Percentiles rank a stretch among this genome's conserved stretches.
Evolutionary conservation across 2,329 filamentous ascomycete species (phyloP).

Genomic region (Macroventuria anomochaeta): DNA sequence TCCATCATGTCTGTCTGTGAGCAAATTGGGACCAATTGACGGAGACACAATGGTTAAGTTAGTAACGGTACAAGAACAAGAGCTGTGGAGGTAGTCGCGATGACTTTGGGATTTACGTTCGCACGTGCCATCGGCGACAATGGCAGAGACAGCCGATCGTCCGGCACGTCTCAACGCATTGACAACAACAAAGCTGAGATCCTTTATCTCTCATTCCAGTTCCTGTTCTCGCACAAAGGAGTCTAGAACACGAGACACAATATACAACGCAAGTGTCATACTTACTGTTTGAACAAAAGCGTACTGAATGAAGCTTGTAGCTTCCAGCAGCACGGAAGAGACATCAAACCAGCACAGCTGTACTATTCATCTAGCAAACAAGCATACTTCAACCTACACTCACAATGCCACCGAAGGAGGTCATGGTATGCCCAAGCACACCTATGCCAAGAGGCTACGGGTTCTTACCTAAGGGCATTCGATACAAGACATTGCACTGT

Average conservation of each 20-base stretch:
- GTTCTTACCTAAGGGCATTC: conserved; percentile 44
- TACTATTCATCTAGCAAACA: not conserved
- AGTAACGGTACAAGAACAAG: not conserved
- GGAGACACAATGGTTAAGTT: no score
- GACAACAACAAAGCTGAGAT: not conserved
- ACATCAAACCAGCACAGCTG: not conserved
- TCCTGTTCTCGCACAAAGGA: not conserved
- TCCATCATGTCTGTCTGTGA: not conserved
- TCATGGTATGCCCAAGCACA: conserved; percentile 26
- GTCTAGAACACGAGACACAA: not conserved
- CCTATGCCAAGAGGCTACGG: conserved; percentile 41
- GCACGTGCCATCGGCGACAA: conserved; percentile 7
- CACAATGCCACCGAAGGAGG: conserved; percentile 24
- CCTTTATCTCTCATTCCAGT: not conserved
- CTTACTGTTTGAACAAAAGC: not conserved
- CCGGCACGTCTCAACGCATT: not conserved
- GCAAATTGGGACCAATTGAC: no score
- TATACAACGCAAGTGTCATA: not conserved
- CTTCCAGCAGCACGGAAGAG: not conserved
- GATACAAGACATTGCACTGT: conserved; percentile 45
- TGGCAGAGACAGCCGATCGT: not conserved
- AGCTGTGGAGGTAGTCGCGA: not conserved
- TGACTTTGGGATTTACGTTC: not conserved
- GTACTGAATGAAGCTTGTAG: not conserved
- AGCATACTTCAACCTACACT: not conserved